Conservation (phyloP, 257 asterid species). For the Przewalskia tangutica region DNA sequence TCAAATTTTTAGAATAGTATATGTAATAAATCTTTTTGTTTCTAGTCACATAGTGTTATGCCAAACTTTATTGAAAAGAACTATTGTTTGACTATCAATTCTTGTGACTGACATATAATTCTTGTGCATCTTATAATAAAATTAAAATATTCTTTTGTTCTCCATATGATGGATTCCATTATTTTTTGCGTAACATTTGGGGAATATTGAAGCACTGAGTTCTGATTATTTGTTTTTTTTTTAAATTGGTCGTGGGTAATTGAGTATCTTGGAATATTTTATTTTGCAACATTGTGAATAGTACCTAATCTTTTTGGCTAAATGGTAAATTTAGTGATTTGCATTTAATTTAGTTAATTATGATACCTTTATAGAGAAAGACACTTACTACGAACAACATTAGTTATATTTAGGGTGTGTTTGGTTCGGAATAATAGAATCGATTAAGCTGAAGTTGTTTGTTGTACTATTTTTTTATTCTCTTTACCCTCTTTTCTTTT, state of each 20-base stretch:
- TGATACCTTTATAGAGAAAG: conserved; percentile 7
- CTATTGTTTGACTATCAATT: neutral
- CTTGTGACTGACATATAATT: neutral
- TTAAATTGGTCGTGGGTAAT: neutral
- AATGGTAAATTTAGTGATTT: conserved; percentile 1
- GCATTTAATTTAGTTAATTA: neutral
- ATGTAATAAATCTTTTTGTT: too few relatives aligned
- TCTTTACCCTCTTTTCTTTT: too few relatives aligned
- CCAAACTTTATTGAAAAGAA: neutral
- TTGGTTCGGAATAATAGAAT: too few relatives aligned
- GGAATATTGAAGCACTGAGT: neutral
- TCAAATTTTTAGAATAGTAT: neutral
- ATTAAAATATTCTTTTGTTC: neutral
- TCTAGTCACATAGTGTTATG: too few relatives aligned
- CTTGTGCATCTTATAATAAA: neutral
- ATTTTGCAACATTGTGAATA: neutral
- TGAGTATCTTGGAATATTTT: conserved; percentile 11
- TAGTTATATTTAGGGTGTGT: too few relatives aligned
- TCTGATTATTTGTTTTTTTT: neutral
- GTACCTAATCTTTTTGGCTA: neutral
- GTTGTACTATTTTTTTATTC: too few relatives aligned
- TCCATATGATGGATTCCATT: neutral
- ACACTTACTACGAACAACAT: neutral
- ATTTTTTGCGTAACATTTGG: neutral
- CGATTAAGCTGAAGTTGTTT: too few relatives aligned